Base-by-base conservation (phyloP, 305 asterid genomes). In the Vinca major region DNA sequence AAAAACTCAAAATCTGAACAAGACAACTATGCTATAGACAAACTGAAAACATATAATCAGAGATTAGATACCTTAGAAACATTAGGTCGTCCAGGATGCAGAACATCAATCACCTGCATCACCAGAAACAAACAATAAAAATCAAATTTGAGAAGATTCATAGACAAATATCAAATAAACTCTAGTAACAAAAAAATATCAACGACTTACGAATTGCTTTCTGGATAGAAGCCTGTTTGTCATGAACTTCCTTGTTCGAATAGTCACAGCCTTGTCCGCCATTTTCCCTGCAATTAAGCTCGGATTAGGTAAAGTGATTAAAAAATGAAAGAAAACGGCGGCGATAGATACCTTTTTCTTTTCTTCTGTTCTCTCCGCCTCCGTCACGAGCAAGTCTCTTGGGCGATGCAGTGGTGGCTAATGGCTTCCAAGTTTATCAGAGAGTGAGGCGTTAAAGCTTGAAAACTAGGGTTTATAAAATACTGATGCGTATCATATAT, bases 191-290 rank as follows among this genome's bases (percentile, higher is more conserved):
- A 57, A 56, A 5, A 45, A 33, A 13, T 2, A 0, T 14, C 0
- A 55, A n/a, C 36, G n/a, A 71, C 73, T 50, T n/a, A 75, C 79
- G 47, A 75, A 75, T 71, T 75, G 79, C 65, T 75, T 75, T 20
- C 79, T 52, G 48, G 79, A 75, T 3, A 75, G 75, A 49, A 75
- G 79, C 19, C 79, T 71, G 8, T 75, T 75, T 2, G 79, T 75
- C 79, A 75, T 75, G 68, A 75, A 75, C 73, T 75, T 75, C 75
- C 79, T 66, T 4, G 79, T 75, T 44, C 79, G 26, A 39, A 75
- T 75, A 2, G 79, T 75, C 40, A 75, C 79, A 0, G 71, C 74
- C 73, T 75, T 75, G 49, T 75, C 79, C 79, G 79, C 69, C 79
- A 75, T 75, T 43, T 41, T 75, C 12, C 44, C 63, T 66, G 56